Evolutionary conservation across 208 protist genomes (phyloP).

Genomic region (Leishmania tropica): DNA sequence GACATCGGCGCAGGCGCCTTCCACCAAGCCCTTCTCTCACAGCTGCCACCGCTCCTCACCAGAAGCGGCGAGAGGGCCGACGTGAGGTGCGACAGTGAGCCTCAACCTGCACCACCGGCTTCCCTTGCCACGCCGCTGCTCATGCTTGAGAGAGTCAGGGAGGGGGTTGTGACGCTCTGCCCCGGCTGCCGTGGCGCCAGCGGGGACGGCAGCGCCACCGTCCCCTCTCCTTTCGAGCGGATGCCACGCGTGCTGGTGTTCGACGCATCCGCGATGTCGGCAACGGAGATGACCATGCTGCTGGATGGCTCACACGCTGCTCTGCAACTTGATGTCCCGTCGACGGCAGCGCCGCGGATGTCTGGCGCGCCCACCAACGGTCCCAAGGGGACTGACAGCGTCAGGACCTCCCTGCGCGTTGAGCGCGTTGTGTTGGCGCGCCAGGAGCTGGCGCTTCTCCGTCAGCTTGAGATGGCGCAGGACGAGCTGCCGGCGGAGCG

Average conservation of each 20-base stretch:
- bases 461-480: conserved; percentile 74
- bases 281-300: conserved; percentile 52
- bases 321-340: conserved; percentile 9
- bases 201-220: not conserved
- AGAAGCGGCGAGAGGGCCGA: not conserved
- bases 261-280: conserved; percentile 39
- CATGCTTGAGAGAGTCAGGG: conserved; percentile 6
- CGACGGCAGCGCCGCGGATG: not conserved
- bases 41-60: conserved; percentile 22
- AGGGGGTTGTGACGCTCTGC: conserved; percentile 14
- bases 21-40: conserved; percentile 44
- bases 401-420: not conserved
- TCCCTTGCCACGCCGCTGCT: not conserved
- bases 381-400: not conserved
- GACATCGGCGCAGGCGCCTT: conserved; percentile 22
- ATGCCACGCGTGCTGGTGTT: conserved; percentile 50
- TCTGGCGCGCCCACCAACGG: not conserved
- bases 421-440: conserved; percentile 53
- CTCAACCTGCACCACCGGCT: not conserved
- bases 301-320: conserved; percentile 45
- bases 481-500: conserved; percentile 41
- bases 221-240: not conserved
- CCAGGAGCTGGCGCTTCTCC: conserved; percentile 52
- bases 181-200: not conserved
- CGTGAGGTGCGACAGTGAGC: not conserved